Evolutionary conservation across 2,329 filamentous ascomycete genomes (phyloP).

Genomic region (Trichoderma koningii): DNA sequence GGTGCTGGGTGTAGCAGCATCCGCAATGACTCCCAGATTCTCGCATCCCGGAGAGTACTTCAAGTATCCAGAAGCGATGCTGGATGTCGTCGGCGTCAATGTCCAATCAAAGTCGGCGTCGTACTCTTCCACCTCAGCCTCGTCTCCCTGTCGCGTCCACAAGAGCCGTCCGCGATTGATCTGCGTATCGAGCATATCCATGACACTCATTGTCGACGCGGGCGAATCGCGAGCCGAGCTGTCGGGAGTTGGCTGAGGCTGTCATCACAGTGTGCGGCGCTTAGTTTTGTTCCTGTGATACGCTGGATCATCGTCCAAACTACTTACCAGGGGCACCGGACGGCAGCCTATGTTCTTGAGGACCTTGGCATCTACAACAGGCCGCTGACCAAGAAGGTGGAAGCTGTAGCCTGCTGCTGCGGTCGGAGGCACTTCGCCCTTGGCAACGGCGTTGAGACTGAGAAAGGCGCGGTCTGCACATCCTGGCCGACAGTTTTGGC

Average conservation of each 20-base stretch:
- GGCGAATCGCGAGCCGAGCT: conserved; percentile 27
- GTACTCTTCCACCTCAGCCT: conserved; percentile 20
- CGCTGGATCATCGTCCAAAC: neutral
- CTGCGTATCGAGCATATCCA: conserved; percentile 37
- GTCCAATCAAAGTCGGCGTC: conserved; percentile 26
- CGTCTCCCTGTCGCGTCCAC: conserved; percentile 21
- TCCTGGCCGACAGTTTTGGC: conserved; percentile 51
- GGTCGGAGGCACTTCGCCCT: conserved; percentile 53
- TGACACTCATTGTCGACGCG: conserved; percentile 31
- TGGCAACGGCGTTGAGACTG: conserved; percentile 52
- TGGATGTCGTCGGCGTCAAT: neutral
- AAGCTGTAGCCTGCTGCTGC: conserved; percentile 58
- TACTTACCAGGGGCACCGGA: conserved; percentile 42
- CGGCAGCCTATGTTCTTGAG: conserved; percentile 47
- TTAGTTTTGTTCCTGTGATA: neutral
- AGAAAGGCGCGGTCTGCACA: conserved; percentile 50
- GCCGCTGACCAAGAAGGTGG: conserved; percentile 46
- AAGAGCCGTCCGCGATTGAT: conserved; percentile 31
- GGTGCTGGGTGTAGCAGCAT: neutral
- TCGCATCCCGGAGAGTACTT: conserved; percentile 34
- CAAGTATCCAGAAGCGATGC: conserved; percentile 28
- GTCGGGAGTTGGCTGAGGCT: conserved; percentile 23
- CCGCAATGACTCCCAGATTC: conserved; percentile 30
- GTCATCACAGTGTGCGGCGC: neutral
- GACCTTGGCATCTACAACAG: conserved; percentile 44